Evolutionary conservation across 768 basidiomycete genomes (phyloP).

Genomic region (Boletellus ananas): DNA sequence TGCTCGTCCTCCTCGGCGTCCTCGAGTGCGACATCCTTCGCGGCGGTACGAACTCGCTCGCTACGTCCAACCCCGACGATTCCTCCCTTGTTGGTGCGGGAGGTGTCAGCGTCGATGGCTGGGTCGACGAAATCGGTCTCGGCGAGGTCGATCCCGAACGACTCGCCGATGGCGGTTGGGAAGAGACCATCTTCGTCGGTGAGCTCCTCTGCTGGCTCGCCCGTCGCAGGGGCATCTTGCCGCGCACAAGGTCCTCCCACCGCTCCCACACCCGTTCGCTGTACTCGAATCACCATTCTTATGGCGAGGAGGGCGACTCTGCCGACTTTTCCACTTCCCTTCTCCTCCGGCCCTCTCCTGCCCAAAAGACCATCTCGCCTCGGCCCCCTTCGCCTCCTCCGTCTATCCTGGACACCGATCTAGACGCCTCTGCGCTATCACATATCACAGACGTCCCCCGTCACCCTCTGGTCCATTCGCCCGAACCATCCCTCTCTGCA

Average conservation of each 20-base stretch:
- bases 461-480: constrained; percentile 31
- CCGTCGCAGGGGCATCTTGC: constrained; percentile 36
- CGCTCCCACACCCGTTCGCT: constrained; percentile 9
- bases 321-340: constrained; percentile 25
- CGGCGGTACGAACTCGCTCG: constrained; percentile 43
- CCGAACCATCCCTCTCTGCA: constrained; percentile 28
- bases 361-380: background rate
- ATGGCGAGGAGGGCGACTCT: constrained; percentile 15
- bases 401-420: background rate
- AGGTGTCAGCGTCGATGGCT: constrained; percentile 27
- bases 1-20: constrained; percentile 74
- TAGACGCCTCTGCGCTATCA: constrained; percentile 16
- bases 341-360: constrained; percentile 22
- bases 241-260: constrained; percentile 7
- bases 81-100: constrained; percentile 15
- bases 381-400: background rate
- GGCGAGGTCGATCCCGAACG: constrained; percentile 60
- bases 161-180: constrained; percentile 61
- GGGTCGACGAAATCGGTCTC: constrained; percentile 55
- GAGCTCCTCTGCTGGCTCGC: constrained; percentile 71
- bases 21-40: constrained; percentile 62
- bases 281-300: constrained; percentile 18
- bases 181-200: constrained; percentile 63
- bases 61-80: constrained; percentile 11
- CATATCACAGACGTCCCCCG: constrained; percentile 29